Conservation (phyloP, 768 basidiomycete species). For the Lactifluus pinguis region DNA sequence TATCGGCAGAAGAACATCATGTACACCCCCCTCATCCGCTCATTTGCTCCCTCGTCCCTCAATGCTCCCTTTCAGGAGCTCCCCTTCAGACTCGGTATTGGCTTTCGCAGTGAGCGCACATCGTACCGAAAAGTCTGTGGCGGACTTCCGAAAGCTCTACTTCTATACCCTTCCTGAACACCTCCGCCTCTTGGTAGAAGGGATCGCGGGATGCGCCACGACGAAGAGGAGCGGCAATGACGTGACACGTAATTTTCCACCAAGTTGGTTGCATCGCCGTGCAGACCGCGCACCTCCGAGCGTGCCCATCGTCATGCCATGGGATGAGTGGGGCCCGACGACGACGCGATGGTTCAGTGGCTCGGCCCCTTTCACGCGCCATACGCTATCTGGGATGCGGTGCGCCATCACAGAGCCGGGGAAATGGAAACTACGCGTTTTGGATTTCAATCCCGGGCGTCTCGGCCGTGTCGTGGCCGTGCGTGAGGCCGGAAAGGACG, state of each 20-base stretch:
- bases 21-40: neutral
- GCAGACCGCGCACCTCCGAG: neutral
- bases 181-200: neutral
- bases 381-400: neutral
- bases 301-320: neutral
- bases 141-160: neutral
- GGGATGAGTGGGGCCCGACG: slow-evolving; percentile 9
- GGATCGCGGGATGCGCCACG: neutral
- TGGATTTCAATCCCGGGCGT: slow-evolving; percentile 10
- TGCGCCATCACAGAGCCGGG: neutral
- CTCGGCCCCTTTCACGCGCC: neutral
- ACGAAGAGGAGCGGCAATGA: neutral
- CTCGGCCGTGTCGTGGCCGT: neutral
- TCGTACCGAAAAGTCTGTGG: neutral
- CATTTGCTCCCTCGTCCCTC: neutral
- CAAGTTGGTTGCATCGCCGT: neutral
- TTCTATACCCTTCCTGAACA: neutral
- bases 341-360: slow-evolving; percentile 1
- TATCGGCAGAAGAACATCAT: neutral
- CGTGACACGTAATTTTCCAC: neutral
- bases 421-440: neutral
- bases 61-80: neutral
- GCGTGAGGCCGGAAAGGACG: neutral
- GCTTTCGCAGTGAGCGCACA: neutral
- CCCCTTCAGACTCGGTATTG: slow-evolving; percentile 1